Percentiles rank a stretch among this genome's conserved stretches.
These are phyloP conservation scores for Grigorovia transvaalensis DNA, from an alignment of 805 yeast genomes.

Conservation along the genomic window DNA sequence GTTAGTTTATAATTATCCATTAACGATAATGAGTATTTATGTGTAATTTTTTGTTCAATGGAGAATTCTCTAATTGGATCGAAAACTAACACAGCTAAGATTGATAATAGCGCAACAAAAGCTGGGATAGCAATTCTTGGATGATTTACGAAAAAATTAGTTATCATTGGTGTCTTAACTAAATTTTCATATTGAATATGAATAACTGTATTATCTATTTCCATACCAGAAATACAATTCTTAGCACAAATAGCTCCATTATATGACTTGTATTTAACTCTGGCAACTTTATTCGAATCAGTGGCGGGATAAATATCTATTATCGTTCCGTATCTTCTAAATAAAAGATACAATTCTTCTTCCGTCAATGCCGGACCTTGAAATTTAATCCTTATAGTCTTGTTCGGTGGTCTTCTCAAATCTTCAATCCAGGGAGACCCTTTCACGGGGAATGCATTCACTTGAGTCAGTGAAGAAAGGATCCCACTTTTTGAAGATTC, in stretches of 20 bases:
- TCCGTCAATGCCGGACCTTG: constrained; percentile 78
- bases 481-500: constrained; percentile 29
- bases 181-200: constrained; percentile 65
- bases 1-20: constrained; percentile 30
- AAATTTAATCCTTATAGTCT: constrained; percentile 51
- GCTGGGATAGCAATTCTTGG: constrained; percentile 77
- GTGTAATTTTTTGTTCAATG: constrained; percentile 62
- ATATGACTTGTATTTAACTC: constrained; percentile 43
- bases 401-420: constrained; percentile 63
- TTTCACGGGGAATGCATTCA: constrained; percentile 60
- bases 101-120: constrained; percentile 66
- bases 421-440: constrained; percentile 98
- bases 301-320: constrained; percentile 56
- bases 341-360: constrained; percentile 59
- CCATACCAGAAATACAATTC: constrained; percentile 79
- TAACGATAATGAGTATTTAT: constrained; percentile 40
- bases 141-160: constrained; percentile 57
- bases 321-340: constrained; percentile 82
- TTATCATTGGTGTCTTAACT: constrained; percentile 41
- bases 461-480: constrained; percentile 36
- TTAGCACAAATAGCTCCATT: constrained; percentile 77
- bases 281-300: constrained; percentile 38
- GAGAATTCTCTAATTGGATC: constrained; percentile 86
- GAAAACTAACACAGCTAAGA: constrained; percentile 72
- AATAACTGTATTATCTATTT: constrained; percentile 49